phyloP scores from a whole-genome alignment of 805 yeast species.

The Candida sonorensis region DNA sequence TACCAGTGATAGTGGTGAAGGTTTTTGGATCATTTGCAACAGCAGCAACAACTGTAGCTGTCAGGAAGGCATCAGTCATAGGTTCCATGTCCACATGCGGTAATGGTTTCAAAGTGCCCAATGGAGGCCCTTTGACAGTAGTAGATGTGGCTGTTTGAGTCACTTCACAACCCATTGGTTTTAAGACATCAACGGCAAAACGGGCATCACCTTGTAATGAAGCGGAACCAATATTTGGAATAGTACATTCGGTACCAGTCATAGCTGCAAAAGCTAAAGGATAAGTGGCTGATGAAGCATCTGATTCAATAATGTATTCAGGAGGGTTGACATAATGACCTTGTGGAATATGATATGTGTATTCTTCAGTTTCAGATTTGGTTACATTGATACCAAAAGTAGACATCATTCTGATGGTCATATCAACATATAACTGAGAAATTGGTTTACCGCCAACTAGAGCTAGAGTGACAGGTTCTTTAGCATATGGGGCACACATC shows the following conservation, averaged over 20 bases:
- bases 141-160: constrained; percentile 79
- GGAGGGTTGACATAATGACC: constrained; percentile 75
- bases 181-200: constrained; percentile 87
- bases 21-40: constrained; percentile 48
- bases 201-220: constrained; percentile 97
- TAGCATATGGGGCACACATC: constrained; percentile 97
- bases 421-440: constrained; percentile 90
- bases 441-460: constrained; percentile 96
- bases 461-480: constrained; percentile 77
- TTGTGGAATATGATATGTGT: constrained; percentile 86
- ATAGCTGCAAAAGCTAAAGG: constrained; percentile 97
- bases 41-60: constrained; percentile 98
- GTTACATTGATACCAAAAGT: constrained; percentile 78
- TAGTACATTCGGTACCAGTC: constrained; percentile 86
- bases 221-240: constrained; percentile 88
- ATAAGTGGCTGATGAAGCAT: constrained; percentile 96
- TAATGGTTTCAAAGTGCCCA: constrained; percentile 62
- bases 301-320: constrained; percentile 88
- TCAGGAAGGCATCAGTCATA: constrained; percentile 97
- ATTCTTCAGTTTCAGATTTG: constrained; percentile 59
- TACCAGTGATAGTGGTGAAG: constrained; percentile 81
- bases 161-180: constrained; percentile 93
- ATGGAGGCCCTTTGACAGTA: constrained; percentile 84
- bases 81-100: constrained; percentile 94
- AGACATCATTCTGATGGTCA: constrained; percentile 95